Base-by-base conservation (phyloP, 2,329 filamentous ascomycete species). In the Colletotrichum tropicicola region DNA sequence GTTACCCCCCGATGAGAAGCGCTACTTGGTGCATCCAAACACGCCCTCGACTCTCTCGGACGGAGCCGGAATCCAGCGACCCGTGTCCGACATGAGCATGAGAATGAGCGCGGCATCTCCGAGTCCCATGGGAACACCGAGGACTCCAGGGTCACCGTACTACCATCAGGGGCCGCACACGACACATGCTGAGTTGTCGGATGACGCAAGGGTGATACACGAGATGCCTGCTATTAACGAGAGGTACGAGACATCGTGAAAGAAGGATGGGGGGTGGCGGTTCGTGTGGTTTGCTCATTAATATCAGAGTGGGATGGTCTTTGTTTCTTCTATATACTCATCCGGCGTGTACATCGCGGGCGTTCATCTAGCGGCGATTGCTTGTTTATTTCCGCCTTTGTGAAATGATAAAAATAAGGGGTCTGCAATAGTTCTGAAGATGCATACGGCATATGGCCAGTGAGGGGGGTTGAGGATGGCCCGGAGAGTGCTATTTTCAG, bases 141-240 rank as follows among this genome's bases (percentile, higher is more conserved):
- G 44, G 25, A 44, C 49, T 9, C 61, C 61, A 10, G 27, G 21
- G 6, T 44, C 57, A 2, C 27, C 57, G 8, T 65, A 19, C 15
- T 27, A 25, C 27, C 8, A 10, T 5, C 43, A 52, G 25, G 41
- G 23, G 6, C 15, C 23, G 13, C 23, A 43, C 3, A 28, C 28
- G 6, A 23, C 32, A 4, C 57, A 35, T 12, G 47, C 60, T 3
- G 61, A 65, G 44, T 19, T 65, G 10, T 32, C 23, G 1, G 57
- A 65, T 2, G 32, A 55, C 0, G 9, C 61, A 8, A 65, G 44
- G 37, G 35, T 48, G 17, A 44, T 65, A 19, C 44, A 65, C 6
- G 61, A 65, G 37, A 48, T 65, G 49, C 61, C 61, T 5, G 57
- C 61, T 9, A 65, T 65, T 15, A 45, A 61, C 2, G 57, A 65